phyloP scores from a whole-genome alignment of 2,329 filamentous ascomycete genomes.

The Hypocreales sp. region DNA sequence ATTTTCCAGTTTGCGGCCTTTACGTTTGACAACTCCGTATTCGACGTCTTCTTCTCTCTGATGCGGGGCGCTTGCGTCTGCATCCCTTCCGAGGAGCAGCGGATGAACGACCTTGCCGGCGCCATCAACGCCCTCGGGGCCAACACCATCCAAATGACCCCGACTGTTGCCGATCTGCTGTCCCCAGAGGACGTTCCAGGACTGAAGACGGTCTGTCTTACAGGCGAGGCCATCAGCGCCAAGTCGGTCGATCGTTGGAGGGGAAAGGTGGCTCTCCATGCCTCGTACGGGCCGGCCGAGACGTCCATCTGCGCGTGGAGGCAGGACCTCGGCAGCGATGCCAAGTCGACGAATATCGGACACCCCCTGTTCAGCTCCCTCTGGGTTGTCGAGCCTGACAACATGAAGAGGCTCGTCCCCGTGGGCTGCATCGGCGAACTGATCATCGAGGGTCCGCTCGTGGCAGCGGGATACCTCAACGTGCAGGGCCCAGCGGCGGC shows the following conservation, averaged over 20 bases:
- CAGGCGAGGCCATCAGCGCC: constrained; percentile 1
- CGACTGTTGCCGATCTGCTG: constrained; percentile 3
- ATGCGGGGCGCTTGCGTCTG: constrained; percentile 6
- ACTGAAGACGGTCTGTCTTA: neutral
- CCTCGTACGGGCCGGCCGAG: neutral
- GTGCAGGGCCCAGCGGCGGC: constrained; percentile 25
- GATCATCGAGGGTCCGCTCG: constrained; percentile 21
- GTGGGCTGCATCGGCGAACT: constrained; percentile 16
- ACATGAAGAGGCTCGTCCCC: constrained; percentile 10
- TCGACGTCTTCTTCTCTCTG: constrained; percentile 6
- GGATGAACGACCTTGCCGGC: constrained; percentile 1
- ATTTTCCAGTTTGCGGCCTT: constrained; percentile 7
- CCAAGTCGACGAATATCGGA: neutral
- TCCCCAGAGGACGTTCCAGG: constrained; percentile 1
- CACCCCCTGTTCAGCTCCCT: neutral
- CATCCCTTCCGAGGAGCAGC: constrained; percentile 2
- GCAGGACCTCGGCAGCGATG: neutral
- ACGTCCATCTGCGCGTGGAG: neutral
- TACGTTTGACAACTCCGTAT: constrained; percentile 6
- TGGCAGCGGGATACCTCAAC: constrained; percentile 34
- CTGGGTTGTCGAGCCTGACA: constrained; percentile 14
- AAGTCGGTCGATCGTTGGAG: neutral
- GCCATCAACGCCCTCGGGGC: constrained; percentile 3
- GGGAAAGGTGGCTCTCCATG: neutral
- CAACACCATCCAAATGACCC: constrained; percentile 1